phyloP scores from a whole-genome alignment of 352 stramenopile species.

The Pseudoperonospora humuli region DNA sequence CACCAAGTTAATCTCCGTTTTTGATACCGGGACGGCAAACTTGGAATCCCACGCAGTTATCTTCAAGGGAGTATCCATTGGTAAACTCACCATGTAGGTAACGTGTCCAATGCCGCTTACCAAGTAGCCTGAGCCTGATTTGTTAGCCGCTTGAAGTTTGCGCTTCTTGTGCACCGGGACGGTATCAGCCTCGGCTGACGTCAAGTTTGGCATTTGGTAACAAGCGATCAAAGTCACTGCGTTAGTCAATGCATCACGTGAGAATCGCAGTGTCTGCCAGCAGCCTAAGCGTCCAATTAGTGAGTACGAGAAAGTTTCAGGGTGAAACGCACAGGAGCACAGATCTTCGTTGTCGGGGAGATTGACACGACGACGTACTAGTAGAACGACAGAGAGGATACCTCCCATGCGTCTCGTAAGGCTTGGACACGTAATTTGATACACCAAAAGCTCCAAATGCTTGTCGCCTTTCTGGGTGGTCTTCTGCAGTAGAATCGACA shows the following conservation, averaged over 20 bases:
- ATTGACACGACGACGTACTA: slow-evolving; percentile 27
- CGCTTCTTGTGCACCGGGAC: slow-evolving; percentile 52
- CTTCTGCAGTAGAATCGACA: slow-evolving; percentile 51
- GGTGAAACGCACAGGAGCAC: slow-evolving; percentile 53
- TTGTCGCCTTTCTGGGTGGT: slow-evolving; percentile 16
- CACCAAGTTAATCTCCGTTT: slow-evolving; percentile 32
- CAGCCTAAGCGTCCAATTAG: slow-evolving; percentile 46
- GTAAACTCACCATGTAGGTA: slow-evolving; percentile 49
- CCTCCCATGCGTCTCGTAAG: slow-evolving; percentile 29
- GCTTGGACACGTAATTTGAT: slow-evolving; percentile 32
- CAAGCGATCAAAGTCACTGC: slow-evolving; percentile 32
- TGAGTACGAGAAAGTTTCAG: slow-evolving; percentile 64
- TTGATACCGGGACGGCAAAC: slow-evolving; percentile 60
- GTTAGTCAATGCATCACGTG: slow-evolving; percentile 40
- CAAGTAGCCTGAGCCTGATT: slow-evolving; percentile 23
- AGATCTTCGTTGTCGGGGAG: slow-evolving; percentile 25
- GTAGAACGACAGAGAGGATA: slow-evolving; percentile 22
- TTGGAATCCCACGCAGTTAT: slow-evolving; percentile 65
- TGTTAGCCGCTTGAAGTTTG: slow-evolving; percentile 35
- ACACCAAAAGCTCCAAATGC: slow-evolving; percentile 48
- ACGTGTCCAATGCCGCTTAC: slow-evolving; percentile 36
- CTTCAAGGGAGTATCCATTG: slow-evolving; percentile 26
- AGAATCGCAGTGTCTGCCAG: slow-evolving; percentile 44
- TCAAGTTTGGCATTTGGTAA: slow-evolving; percentile 35
- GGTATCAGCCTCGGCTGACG: slow-evolving; percentile 13